Evolutionary conservation across 768 basidiomycete species (phyloP), one percentile per base, ranked within the genome.

Genomic region (Panaeolus cyanescens): DNA sequence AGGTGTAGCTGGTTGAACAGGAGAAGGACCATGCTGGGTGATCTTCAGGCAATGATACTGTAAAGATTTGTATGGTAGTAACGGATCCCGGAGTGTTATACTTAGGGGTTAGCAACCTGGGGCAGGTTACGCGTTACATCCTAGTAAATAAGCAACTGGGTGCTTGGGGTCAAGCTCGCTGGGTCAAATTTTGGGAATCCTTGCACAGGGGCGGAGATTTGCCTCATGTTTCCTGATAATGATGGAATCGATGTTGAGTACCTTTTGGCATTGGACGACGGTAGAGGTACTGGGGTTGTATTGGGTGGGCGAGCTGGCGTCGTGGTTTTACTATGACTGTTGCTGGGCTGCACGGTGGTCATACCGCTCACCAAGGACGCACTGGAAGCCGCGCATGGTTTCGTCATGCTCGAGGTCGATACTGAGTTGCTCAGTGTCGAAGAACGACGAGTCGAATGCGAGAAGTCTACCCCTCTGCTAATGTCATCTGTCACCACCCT

Each of bases 11-110:
- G 85, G 78, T 40, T 82, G 82, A 53, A 92, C 71, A 0, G 86
- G 89, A 12, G 81, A 77, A 0, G 92, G 92, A 65, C 93, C 92
- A 17, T 83, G 86, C 1, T 82, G 79, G 0, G 92, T 92, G 59
- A 94, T 83, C 34, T 83, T 79, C 40, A 92, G 72, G 68, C 91
- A 93, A 65, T 93, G 89, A 64, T 84, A 85, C 60, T 84, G 77
- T n/a, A n/a, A n/a, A n/a, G n/a, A n/a, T n/a, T n/a, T n/a, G n/a
- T n/a, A n/a, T n/a, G n/a, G n/a, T n/a, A n/a, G n/a, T n/a, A n/a
- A n/a, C n/a, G n/a, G n/a, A n/a, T n/a, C n/a, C n/a, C n/a, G n/a
- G n/a, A n/a, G n/a, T n/a, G n/a, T n/a, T n/a, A n/a, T n/a, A n/a
- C n/a, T n/a, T n/a, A n/a, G n/a, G n/a, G n/a, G n/a, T n/a, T n/a